Conservation (phyloP, 2,329 filamentous ascomycete genomes). For the Phyllosticta paracitricarpa region DNA sequence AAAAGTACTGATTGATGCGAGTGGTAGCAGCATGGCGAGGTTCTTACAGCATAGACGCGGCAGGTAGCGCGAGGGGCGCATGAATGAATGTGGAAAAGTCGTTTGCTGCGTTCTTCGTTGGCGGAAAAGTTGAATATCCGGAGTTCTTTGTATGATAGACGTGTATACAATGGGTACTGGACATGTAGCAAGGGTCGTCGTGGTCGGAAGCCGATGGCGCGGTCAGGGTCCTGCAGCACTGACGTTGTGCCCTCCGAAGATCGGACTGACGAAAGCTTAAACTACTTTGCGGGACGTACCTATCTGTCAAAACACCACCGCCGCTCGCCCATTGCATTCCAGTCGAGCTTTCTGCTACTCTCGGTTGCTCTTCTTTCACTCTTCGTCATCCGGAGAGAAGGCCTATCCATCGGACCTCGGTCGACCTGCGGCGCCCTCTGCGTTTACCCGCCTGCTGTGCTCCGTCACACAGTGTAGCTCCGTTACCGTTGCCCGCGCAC, state of each 20-base stretch:
- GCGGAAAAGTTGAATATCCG: background rate
- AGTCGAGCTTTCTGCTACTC: background rate
- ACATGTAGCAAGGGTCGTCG: background rate
- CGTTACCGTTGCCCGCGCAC: background rate
- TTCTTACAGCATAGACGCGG: background rate
- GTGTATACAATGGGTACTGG: background rate
- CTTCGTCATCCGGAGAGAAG: background rate
- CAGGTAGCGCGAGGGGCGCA: background rate
- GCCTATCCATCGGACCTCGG: background rate
- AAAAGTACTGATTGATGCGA: background rate
- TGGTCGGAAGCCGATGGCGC: background rate
- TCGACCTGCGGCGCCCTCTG: background rate
- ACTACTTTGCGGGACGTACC: background rate
- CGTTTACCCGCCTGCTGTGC: background rate
- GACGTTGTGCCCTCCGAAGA: background rate
- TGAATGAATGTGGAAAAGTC: background rate
- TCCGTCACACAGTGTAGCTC: background rate
- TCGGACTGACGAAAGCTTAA: background rate
- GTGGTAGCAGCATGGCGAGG: background rate
- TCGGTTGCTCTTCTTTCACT: background rate
- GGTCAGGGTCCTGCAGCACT: background rate
- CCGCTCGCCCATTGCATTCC: background rate
- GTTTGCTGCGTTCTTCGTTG: background rate
- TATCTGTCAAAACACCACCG: background rate
- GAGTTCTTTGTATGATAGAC: background rate